Evolutionary conservation across 106 monocot genomes (phyloP), one percentile per base, ranked within the genome.

Genomic region (Acanthochlamys bracteata): DNA sequence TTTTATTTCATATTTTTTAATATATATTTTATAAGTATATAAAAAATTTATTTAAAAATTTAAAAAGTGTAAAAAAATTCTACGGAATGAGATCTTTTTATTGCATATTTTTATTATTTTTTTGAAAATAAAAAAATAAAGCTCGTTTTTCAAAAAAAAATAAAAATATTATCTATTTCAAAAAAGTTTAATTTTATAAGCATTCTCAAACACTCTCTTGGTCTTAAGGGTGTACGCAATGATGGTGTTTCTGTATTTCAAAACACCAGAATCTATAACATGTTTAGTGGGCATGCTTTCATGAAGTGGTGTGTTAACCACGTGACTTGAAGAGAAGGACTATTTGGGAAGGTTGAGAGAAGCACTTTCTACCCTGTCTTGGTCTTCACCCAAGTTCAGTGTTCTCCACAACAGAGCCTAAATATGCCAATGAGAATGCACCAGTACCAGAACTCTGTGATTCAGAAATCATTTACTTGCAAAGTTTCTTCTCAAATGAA

Each of bases 181-280:
- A n/a, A n/a, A n/a, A n/a, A n/a, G n/a, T n/a, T n/a, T n/a, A n/a
- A n/a, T n/a, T n/a, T n/a, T n/a, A n/a, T n/a, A n/a, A n/a, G n/a
- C n/a, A n/a, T n/a, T n/a, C n/a, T n/a, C n/a, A n/a, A n/a, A n/a
- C n/a, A n/a, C n/a, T n/a, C n/a, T n/a, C n/a, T 20, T 49, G 81
- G 60, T 72, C 84, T 81, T 64, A 70, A 52, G 3, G 88, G 88
- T 41, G 78, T 81, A 67, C 64, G 75, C 70, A 68, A 60, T 49
- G 46, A 71, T 41, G 84, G 88, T 56, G 88, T 89, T 73, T 71
- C 63, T 25, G 33, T 53, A 11, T n/a, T 70, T 66, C 23, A 67
- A 17, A 16, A 25, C 25, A 53, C 53, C 43, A 45, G 16, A 53
- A 20, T 49, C 57, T 33, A 64, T 42, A 15, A 26, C 69, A 59